Conservation (phyloP, 2,329 filamentous ascomycete genomes). For the Beauveria australis region DNA sequence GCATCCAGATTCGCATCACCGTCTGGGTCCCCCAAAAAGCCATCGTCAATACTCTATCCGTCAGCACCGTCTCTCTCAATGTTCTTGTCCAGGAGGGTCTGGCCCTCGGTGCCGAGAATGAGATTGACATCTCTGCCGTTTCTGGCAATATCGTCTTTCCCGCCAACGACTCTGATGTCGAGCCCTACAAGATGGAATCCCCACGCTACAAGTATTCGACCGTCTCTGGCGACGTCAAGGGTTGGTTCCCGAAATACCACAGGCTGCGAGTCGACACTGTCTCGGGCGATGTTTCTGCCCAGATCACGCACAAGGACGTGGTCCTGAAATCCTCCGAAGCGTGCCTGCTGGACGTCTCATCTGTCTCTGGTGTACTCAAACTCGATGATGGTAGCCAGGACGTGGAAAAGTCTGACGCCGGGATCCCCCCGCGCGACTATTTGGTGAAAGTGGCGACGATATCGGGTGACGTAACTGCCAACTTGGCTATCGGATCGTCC, state of each 20-base stretch:
- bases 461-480: conserved; percentile 35
- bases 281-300: conserved; percentile 34
- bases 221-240: conserved; percentile 35
- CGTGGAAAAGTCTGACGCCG: conserved; percentile 13
- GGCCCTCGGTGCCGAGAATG: conserved; percentile 23
- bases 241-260: conserved; percentile 44
- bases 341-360: conserved; percentile 32
- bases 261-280: conserved; percentile 35
- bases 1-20: conserved; percentile 40
- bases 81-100: conserved; percentile 34
- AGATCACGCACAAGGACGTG: conserved; percentile 33
- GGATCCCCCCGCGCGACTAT: conserved; percentile 40
- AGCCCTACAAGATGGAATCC: conserved; percentile 34
- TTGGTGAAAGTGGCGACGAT: conserved; percentile 33
- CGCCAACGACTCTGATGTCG: conserved; percentile 13
- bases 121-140: conserved; percentile 26
- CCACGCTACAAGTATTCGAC: conserved; percentile 34
- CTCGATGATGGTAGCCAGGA: conserved; percentile 32
- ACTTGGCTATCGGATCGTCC: conserved; percentile 30
- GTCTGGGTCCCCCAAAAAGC: conserved; percentile 36
- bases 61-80: conserved; percentile 31
- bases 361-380: conserved; percentile 35
- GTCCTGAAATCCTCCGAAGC: conserved; percentile 25
- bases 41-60: conserved; percentile 27
- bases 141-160: conserved; percentile 32